Evolutionary conservation across 202 grass and related monocot species (phyloP).

Genomic region (Panicum hallii): DNA sequence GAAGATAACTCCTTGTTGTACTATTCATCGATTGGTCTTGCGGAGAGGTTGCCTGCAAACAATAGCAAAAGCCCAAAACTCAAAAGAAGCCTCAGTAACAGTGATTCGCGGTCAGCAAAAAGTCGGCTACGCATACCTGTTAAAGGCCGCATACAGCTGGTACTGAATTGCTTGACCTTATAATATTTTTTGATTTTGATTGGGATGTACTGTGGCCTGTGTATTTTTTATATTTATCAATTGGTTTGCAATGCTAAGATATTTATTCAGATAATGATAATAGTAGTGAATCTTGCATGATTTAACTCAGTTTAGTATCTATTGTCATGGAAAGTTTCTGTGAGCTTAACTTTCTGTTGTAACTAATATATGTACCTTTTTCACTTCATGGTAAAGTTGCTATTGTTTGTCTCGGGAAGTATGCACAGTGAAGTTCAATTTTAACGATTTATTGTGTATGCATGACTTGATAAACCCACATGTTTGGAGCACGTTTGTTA

Average conservation of each 20-base stretch:
- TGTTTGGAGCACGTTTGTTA: constrained; percentile 7
- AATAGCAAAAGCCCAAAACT: constrained; percentile 64
- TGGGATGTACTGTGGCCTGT: not conserved
- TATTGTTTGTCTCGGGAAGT: not conserved
- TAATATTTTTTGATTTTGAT: not conserved
- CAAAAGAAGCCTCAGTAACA: constrained; percentile 68
- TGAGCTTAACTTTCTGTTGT: constrained; percentile 22
- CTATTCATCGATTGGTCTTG: constrained; percentile 90
- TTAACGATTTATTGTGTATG: too few relatives aligned
- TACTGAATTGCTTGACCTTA: constrained; percentile 55
- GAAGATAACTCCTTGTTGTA: constrained; percentile 85
- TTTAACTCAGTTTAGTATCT: constrained; percentile 13
- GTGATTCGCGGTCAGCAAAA: constrained; percentile 73
- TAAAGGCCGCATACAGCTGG: constrained; percentile 95
- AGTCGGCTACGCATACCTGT: constrained; percentile 85
- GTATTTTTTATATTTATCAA: constrained; percentile 13
- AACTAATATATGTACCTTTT: not conserved
- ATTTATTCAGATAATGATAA: constrained; percentile 27
- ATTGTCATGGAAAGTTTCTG: constrained; percentile 20
- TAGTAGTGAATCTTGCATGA: not conserved
- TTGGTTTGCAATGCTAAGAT: not conserved
- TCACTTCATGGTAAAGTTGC: not conserved
- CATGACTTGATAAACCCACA: constrained; percentile 3
- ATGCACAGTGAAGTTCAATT: too few relatives aligned
- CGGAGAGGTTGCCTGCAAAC: constrained; percentile 58